Evolutionary conservation across 805 yeast species (phyloP).

Genomic region (Candida sanyiensis): DNA sequence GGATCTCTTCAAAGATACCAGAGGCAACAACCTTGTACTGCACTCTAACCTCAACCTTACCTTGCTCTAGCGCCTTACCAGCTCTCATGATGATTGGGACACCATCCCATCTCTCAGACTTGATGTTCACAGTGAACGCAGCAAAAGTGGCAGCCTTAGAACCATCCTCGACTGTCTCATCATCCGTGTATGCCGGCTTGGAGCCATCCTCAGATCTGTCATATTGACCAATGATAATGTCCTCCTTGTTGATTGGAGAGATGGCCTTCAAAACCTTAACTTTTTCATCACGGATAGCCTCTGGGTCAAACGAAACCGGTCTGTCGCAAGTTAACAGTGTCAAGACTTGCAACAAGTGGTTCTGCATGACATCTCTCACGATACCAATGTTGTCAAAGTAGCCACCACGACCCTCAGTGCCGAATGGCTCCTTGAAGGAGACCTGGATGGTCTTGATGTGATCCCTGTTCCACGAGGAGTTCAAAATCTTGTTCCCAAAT

Average conservation of each 20-base stretch:
- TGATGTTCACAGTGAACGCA: slow-evolving; percentile 70
- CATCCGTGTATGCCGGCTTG: slow-evolving; percentile 89
- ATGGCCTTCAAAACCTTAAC: slow-evolving; percentile 86
- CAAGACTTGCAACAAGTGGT: slow-evolving; percentile 88
- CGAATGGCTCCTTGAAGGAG: slow-evolving; percentile 95
- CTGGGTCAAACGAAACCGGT: slow-evolving; percentile 87
- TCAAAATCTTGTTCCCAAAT: slow-evolving; percentile 83
- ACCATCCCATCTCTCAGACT: slow-evolving; percentile 97
- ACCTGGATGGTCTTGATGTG: slow-evolving; percentile 78
- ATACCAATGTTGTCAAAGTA: slow-evolving; percentile 94
- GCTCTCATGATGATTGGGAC: slow-evolving; percentile 95
- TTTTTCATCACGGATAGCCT: slow-evolving; percentile 92
- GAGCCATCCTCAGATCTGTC: slow-evolving; percentile 75
- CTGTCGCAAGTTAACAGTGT: slow-evolving; percentile 93
- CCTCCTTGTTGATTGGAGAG: slow-evolving; percentile 55
- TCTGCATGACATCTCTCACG: slow-evolving; percentile 97
- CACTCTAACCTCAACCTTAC: slow-evolving; percentile 90
- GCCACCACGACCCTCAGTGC: slow-evolving; percentile 99
- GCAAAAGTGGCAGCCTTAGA: slow-evolving; percentile 93
- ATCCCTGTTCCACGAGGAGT: slow-evolving; percentile 84
- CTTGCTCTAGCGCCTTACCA: slow-evolving; percentile 93
- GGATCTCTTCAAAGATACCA: slow-evolving; percentile 75
- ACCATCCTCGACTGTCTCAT: slow-evolving; percentile 74
- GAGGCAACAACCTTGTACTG: slow-evolving; percentile 84
- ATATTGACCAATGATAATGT: slow-evolving; percentile 85